Percentiles rank a stretch among this genome's conserved stretches.
phyloP scores from a whole-genome alignment of 768 basidiomycete genomes.

The Suillus sp. region DNA sequence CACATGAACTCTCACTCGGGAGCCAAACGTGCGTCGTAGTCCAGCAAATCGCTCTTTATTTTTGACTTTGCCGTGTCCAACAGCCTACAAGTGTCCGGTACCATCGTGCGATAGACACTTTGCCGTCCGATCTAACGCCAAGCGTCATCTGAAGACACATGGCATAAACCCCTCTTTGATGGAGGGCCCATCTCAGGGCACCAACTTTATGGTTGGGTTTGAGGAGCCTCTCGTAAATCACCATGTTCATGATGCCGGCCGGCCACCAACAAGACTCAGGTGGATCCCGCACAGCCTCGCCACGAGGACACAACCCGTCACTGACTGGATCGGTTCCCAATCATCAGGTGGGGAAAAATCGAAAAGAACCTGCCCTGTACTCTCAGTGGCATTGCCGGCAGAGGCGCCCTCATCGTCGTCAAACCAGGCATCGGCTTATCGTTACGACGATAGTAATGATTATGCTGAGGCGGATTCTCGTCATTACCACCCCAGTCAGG shows the following conservation, averaged over 20 bases:
- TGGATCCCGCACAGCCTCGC: constrained; percentile 45
- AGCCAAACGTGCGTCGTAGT: constrained; percentile 44
- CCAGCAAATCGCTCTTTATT: constrained; percentile 1
- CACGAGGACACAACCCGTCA: constrained; percentile 28
- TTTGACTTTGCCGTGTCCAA: constrained; percentile 10
- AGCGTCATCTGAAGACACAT: constrained; percentile 77
- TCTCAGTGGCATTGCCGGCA: constrained; percentile 40
- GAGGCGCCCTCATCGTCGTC: constrained; percentile 37
- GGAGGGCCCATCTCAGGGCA: constrained; percentile 21
- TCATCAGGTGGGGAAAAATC: constrained; percentile 16
- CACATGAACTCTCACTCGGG: constrained; percentile 58
- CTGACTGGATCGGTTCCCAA: constrained; percentile 28
- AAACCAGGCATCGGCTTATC: constrained; percentile 30
- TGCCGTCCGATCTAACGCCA: constrained; percentile 80
- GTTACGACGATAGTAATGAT: constrained; percentile 38
- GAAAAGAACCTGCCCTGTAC: constrained; percentile 33
- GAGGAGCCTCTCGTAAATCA: constrained; percentile 48
- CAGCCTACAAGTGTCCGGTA: constrained; percentile 50
- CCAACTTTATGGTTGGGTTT: constrained; percentile 43
- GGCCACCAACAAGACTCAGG: constrained; percentile 37
- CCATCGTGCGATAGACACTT: constrained; percentile 66
- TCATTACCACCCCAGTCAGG: constrained; percentile 39
- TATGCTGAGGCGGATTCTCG: constrained; percentile 30
- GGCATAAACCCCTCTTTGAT: constrained; percentile 43
- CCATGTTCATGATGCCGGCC: constrained; percentile 39